Percentiles rank a stretch among this genome's conserved stretches.
phyloP scores from a whole-genome alignment of 768 basidiomycete species.

The Lactifluus piperatus region DNA sequence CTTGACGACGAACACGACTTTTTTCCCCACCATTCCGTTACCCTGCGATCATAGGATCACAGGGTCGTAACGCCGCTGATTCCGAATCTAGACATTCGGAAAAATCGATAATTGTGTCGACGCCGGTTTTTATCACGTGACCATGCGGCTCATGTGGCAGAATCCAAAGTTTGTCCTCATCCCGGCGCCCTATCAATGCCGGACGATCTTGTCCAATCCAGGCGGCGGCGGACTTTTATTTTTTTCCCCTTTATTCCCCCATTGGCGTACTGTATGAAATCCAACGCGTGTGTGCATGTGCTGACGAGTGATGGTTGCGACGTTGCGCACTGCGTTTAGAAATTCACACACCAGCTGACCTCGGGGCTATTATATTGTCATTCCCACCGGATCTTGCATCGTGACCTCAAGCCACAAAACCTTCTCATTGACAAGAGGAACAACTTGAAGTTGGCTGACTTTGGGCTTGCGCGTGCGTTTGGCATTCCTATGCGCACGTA shows the following conservation, averaged over 20 bases:
- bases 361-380: constrained; percentile 72
- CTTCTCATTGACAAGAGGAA: constrained; percentile 42
- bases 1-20: neutral
- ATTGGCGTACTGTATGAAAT: neutral
- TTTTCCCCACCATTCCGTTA: neutral
- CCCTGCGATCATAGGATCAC: neutral
- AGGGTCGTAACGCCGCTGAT: neutral
- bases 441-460: constrained; percentile 50
- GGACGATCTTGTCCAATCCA: neutral
- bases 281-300: neutral
- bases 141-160: neutral
- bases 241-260: neutral
- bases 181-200: neutral
- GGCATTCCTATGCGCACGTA: constrained; percentile 99
- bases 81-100: neutral
- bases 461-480: constrained; percentile 58
- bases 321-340: constrained; percentile 38
- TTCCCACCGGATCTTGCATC: constrained; percentile 47
- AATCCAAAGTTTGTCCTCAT: neutral
- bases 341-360: constrained; percentile 91
- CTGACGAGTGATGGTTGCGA: constrained; percentile 4
- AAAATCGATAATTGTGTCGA: neutral
- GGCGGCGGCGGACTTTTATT: neutral
- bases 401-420: constrained; percentile 50
- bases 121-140: constrained; percentile 13